phyloP scores from a whole-genome alignment of 106 monocot genomes.

The Apostasia shenzhenica region DNA sequence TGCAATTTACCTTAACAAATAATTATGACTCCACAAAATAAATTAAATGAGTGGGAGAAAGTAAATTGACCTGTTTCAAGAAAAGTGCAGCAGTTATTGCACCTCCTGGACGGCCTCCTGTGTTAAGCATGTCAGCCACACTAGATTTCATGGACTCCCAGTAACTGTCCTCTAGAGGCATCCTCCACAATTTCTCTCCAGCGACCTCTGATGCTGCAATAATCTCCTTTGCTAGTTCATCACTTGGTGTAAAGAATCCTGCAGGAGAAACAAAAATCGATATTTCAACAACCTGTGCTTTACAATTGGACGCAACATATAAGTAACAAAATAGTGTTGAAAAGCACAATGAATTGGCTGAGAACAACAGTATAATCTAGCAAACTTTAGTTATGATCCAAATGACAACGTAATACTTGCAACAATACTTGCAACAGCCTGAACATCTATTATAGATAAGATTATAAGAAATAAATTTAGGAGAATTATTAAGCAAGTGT shows the following conservation, averaged over 20 bases:
- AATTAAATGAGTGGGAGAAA: neutral
- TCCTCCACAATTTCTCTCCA: conserved; percentile 87
- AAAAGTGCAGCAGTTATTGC: conserved; percentile 92
- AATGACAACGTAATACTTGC: too few species aligned
- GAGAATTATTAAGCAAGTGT: too few species aligned
- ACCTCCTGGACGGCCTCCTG: conserved; percentile 83
- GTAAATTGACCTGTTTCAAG: conserved; percentile 69
- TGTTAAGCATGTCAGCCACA: conserved; percentile 93
- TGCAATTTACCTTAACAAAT: too few species aligned
- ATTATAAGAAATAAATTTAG: too few species aligned
- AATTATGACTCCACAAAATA: too few species aligned
- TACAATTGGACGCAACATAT: neutral
- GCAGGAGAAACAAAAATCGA: neutral
- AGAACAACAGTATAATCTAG: too few species aligned
- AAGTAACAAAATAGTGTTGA: neutral
- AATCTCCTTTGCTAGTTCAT: conserved; percentile 81
- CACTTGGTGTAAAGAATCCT: conserved; percentile 84
- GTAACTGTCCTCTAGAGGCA: conserved; percentile 94
- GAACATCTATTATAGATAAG: too few species aligned
- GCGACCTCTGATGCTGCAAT: conserved; percentile 51
- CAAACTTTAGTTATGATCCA: too few species aligned
- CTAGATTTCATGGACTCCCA: conserved; percentile 97
- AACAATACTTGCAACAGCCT: too few species aligned
- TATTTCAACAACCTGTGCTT: neutral
- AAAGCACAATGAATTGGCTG: too few species aligned